Evolutionary conservation across 768 basidiomycete genomes (phyloP).

Genomic region (Mycena sanguinolenta): DNA sequence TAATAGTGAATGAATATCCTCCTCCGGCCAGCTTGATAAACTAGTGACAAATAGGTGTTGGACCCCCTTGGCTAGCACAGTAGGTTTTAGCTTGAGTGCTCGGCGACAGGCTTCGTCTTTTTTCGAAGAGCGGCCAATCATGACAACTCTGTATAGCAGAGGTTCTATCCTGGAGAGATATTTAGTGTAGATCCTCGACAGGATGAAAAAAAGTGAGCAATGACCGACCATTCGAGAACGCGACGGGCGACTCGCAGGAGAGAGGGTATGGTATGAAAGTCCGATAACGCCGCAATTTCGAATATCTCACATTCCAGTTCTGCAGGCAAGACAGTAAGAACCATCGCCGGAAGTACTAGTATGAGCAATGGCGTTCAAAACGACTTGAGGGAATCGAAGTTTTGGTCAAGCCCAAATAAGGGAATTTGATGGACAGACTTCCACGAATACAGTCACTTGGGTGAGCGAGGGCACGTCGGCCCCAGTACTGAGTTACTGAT

Average conservation of each 20-base stretch:
- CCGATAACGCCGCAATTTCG: background rate
- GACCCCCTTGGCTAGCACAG: conserved; percentile 6
- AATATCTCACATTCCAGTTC: no score
- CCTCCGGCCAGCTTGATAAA: background rate
- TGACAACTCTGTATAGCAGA: no score
- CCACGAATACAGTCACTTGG: no score
- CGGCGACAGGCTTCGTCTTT: background rate
- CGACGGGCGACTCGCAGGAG: conserved; percentile 1
- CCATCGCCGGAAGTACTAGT: no score
- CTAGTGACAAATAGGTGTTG: background rate
- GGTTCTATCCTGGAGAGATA: conserved; percentile 1
- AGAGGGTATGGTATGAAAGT: background rate
- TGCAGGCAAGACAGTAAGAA: no score
- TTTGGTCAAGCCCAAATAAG: no score
- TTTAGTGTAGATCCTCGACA: background rate
- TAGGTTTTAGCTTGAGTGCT: background rate
- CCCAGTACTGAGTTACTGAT: no score
- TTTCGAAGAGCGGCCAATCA: background rate
- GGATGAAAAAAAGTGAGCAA: no score
- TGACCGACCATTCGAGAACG: conserved; percentile 6
- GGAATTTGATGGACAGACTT: no score
- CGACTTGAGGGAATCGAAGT: no score
- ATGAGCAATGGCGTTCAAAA: no score
- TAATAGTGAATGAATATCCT: background rate
- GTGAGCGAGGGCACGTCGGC: no score